Percentiles rank a stretch among this genome's conserved stretches.
These are phyloP conservation scores for Nicotiana rustica DNA, from an alignment of 305 asterid species.

Conservation along the genomic window DNA sequence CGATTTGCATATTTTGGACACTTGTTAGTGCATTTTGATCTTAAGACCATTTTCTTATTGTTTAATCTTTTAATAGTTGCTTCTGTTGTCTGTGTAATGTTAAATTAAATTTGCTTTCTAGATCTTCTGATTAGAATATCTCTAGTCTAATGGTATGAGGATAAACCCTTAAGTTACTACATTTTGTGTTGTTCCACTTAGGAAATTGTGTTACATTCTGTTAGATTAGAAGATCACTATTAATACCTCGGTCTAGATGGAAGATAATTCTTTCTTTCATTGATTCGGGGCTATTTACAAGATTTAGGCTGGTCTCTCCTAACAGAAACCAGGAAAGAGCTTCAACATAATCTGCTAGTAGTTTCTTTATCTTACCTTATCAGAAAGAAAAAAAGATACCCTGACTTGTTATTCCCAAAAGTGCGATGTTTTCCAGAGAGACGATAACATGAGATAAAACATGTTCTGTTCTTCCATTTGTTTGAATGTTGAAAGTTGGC, in stretches of 20 bases:
- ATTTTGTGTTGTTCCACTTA: neutral
- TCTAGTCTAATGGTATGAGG: neutral
- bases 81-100: conserved; percentile 10
- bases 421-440: neutral
- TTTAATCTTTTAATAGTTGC: conserved; percentile 31
- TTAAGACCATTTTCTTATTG: neutral
- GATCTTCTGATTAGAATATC: neutral
- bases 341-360: neutral
- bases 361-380: too few relatives aligned
- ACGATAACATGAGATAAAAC: conserved; percentile 6
- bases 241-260: neutral
- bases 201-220: neutral
- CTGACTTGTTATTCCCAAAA: neutral
- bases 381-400: too few relatives aligned
- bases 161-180: neutral
- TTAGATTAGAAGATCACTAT: neutral
- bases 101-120: neutral
- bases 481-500: conserved; percentile 7
- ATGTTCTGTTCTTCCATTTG: conserved; percentile 8
- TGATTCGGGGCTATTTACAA: neutral
- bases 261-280: conserved; percentile 5
- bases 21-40: conserved; percentile 59
- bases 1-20: conserved; percentile 82
- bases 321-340: neutral
- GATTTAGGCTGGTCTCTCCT: conserved; percentile 12